Base-by-base conservation (phyloP, 2,329 filamentous ascomycete genomes). In the Claviceps humidiphila region DNA sequence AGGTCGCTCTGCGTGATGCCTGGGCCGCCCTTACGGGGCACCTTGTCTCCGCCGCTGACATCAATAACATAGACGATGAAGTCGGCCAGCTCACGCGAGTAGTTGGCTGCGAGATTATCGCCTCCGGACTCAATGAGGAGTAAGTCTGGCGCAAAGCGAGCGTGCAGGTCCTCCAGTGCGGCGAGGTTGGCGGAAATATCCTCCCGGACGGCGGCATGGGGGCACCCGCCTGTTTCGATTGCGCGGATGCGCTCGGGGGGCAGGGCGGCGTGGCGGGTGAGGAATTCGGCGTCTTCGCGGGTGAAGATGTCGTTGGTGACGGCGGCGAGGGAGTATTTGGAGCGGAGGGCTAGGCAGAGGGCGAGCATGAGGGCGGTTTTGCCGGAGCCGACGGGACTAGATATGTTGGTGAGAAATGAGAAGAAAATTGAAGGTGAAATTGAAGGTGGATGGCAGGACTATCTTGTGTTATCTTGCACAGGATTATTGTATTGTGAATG, bases 301-400 rank as follows among this genome's bases (percentile, higher is more conserved):
- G 91, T 97, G 76, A 97, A 97, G 75, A 97, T 97, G 75, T 97
- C 91, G 76, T 97, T 97, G 49, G 93, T 98, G 22, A 98, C 91
- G 55, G 89, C 93, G 1, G 93, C 93, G 63, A 98, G 86, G 64
- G 84, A 89, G 78, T 87, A 90, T 52, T 79, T 74, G 49, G 83
- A 76, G 56, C 93, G 86, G 6, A 98, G 82, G 7, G 85, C 84
- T 39, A 83, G 83, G 74, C 89, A 96, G 59, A 97, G 86, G 41
- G 87, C 85, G 11, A 96, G 82, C 91, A 98, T 97, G 30, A 97
- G 80, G 17, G 93, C 93, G 0, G 93, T 97, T 71, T 98, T 98
- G 64, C 93, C 93, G 24, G 90, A 96, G 58, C 93, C 93, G 51
- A 98, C 93, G 55, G 93, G 93, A 44, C 90, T 95, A 16, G 22